Base-by-base conservation (phyloP, 1,139 yeast species). In the Candida neerlandica region DNA sequence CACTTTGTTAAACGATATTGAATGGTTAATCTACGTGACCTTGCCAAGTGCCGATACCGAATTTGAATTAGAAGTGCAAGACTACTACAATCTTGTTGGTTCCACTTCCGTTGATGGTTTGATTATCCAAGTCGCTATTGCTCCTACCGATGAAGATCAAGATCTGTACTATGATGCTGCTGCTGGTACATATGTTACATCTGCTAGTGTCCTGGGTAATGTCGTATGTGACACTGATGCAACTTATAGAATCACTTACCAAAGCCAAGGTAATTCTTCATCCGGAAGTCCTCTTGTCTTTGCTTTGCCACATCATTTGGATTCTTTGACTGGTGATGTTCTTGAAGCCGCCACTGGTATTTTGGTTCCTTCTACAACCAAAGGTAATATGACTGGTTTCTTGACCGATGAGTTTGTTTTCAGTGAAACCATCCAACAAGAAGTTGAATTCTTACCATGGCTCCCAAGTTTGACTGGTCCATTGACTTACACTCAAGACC, bases 241-340 rank as follows among this genome's bases (percentile, higher is more conserved):
- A 5, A 65, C 71, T 14, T 86, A 85, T 62, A 62, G 73, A 30
- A 77, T 86, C 58, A 66, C 59, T 16, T 87, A 86, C 66, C 55
- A 67, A 5, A 77, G 84, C 18, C 61, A 61, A 37, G 94, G 94
- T 46, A 51, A 64, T 2, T 82, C 89, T 9, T 62, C 71, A 6
- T 68, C 79, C 16, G 84, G 84, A 3, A 65, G 66, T 7, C 75
- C 87, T 9, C 67, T 86, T 44, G 66, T 86, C 3, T 88, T 82
- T 65, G 88, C 89, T 7, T 74, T 86, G 48, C 91, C 94, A 18
- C 96, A 89, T 65, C 95, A 86, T 52, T 73, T 81, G 44, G 71
- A 69, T 33, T 77, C 88, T 1, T 70, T 87, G 53, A 63, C 75
- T 27, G 51, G 69, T 1, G 62, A 64, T 2, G 71, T 77, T 48